Evolutionary conservation across 2,329 filamentous ascomycete genomes (phyloP), one percentile per base, ranked within the genome.

Genomic region (Colletotrichum navitas): DNA sequence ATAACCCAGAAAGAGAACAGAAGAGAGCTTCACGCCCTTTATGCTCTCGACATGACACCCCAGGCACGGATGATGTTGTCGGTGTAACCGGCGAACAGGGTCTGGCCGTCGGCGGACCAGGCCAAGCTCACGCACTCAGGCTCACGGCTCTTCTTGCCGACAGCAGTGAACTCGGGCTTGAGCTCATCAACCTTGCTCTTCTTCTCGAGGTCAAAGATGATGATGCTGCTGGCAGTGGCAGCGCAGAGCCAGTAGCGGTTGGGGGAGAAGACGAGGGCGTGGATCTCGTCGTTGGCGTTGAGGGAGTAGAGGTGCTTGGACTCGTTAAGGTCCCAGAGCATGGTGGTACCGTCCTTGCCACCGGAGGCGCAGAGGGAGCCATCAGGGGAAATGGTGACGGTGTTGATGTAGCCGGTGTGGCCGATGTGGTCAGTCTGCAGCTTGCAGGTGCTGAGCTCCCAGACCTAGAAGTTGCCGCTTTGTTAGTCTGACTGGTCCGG

Each of bases 241-340:
- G 96, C 96, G 91, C 96, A 99, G 80, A 99, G 92, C 96, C 96
- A 99, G 94, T 99, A 99, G 86, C 96, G 93, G 94, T 99, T 99
- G 83, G 96, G 96, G 77, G 96, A 98, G 94, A 99, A 99, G 86
- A 98, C 96, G 79, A 99, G 95, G 79, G 96, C 95, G 89, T 99
- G 96, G 90, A 99, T 99, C 92, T 98, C 96, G 86, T 99, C 95
- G 86, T 95, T 96, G 84, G 96, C 96, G 87, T 95, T 96, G 83
- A 99, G 94, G 77, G 95, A 98, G 93, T 99, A 99, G 82, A 99
- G 93, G 91, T 99, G 96, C 94, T 99, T 99, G 85, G 95, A 98
- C 93, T 99, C 96, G 91, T 99, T 99, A 81, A 99, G 92, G 85
- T 98, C 96, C 96, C 96, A 99, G 80, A 99, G 94, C 96, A 98